Evolutionary conservation across 176 grass and related monocot genomes (phyloP).

Genomic region (Calamus simplicifolius): DNA sequence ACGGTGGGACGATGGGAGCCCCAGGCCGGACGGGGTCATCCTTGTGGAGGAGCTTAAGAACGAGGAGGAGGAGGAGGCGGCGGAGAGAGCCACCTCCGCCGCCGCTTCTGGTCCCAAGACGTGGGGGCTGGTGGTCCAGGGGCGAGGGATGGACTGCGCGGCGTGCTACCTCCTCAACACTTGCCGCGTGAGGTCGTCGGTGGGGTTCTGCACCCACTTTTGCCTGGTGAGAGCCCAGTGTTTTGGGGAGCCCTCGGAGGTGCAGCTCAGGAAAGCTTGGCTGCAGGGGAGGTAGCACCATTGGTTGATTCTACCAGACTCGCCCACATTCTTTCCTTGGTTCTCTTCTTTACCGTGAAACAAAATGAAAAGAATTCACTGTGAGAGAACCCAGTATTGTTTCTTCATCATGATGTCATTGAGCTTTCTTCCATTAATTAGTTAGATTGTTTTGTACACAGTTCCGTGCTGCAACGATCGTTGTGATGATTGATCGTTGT

Average conservation of each 20-base stretch:
- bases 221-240: conserved; percentile 72
- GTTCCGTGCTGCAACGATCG: no score
- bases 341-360: no score
- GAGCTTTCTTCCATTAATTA: no score
- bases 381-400: no score
- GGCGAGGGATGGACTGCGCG: conserved; percentile 30
- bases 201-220: conserved; percentile 84
- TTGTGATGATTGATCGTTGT: no score
- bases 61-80: conserved; percentile 16
- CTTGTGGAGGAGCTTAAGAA: conserved; percentile 56
- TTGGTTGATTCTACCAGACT: no score
- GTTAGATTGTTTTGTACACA: no score
- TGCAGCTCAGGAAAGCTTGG: conserved; percentile 73
- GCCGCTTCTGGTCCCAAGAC: conserved; percentile 7
- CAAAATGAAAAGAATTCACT: no score
- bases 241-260: conserved; percentile 69
- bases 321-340: no score
- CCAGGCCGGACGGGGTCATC: conserved; percentile 67
- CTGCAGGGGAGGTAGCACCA: conserved; percentile 17
- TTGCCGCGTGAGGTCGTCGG: conserved; percentile 59
- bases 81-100: background rate
- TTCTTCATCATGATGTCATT: no score
- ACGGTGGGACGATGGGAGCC: conserved; percentile 31
- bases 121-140: conserved; percentile 34
- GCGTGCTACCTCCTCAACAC: conserved; percentile 53